A percentile compares a stretch with the other conserved stretches of the same genome.
Conservation (phyloP, 805 yeast species). For the Tetrapisispora nanseiensis region DNA sequence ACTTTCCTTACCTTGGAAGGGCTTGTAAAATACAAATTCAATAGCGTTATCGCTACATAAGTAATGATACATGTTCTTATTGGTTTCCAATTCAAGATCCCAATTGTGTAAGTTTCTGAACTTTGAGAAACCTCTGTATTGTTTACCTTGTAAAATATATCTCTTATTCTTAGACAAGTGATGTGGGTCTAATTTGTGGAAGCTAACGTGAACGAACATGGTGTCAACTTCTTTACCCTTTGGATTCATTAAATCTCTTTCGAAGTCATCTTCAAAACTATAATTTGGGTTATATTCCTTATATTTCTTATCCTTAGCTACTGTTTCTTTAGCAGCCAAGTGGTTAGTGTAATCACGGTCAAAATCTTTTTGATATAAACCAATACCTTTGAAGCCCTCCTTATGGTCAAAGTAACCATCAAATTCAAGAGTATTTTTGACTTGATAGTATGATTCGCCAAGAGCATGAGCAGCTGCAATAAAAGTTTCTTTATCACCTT, state of each 20-base stretch:
- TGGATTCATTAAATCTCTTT: constrained; percentile 9
- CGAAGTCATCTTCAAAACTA: constrained; percentile 9
- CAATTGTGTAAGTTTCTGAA: constrained; percentile 10
- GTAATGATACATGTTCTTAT: constrained; percentile 8
- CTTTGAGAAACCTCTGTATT: constrained; percentile 17
- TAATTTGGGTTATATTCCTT: constrained; percentile 11
- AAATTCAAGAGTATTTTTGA: constrained; percentile 29
- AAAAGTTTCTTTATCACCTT: constrained; percentile 75
- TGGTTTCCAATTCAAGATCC: constrained; percentile 23
- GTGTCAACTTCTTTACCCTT: constrained; percentile 11
- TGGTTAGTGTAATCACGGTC: constrained; percentile 37
- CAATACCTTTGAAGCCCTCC: constrained; percentile 32
- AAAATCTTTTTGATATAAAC: constrained; percentile 38
- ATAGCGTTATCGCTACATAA: constrained; percentile 14
- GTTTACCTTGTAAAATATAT: constrained; percentile 15
- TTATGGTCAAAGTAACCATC: constrained; percentile 29
- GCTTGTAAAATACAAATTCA: constrained; percentile 11
- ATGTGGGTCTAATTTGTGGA: constrained; percentile 31
- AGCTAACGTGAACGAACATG: constrained; percentile 32
- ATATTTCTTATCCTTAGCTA: constrained; percentile 6
- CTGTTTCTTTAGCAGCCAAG: constrained; percentile 9
- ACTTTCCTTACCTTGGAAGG: constrained; percentile 5
- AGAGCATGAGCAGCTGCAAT: constrained; percentile 55
- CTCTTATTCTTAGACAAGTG: constrained; percentile 12
- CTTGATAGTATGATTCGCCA: constrained; percentile 43